Percentiles rank a stretch among this genome's conserved stretches.
phyloP scores from a whole-genome alignment of 306 rosid genomes.

The Rosa rugosa region DNA sequence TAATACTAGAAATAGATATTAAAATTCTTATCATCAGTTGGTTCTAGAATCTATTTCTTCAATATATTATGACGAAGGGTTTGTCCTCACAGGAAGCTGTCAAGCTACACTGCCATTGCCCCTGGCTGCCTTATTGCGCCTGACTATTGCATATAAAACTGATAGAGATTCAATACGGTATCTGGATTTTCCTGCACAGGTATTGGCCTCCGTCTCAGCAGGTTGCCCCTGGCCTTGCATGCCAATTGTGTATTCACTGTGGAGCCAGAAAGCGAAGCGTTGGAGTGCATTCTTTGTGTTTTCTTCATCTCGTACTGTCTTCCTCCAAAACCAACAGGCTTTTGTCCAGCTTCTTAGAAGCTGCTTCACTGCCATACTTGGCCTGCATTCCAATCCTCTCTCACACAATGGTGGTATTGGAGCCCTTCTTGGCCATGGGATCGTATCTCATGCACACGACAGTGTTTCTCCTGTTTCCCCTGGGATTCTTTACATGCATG shows the following conservation, averaged over 20 bases:
- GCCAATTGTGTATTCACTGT: conserved; percentile 95
- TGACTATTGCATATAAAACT: conserved; percentile 86
- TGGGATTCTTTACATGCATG: conserved; percentile 79
- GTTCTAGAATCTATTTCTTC: too few species aligned
- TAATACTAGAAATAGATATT: not conserved
- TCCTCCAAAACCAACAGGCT: conserved; percentile 76
- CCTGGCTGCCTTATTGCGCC: conserved; percentile 90
- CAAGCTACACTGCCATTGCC: conserved; percentile 93
- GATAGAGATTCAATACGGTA: conserved; percentile 71
- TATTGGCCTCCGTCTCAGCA: conserved; percentile 81
- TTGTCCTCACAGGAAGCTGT: conserved; percentile 53
- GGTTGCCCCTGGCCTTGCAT: conserved; percentile 98
- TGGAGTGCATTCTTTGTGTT: conserved; percentile 85
- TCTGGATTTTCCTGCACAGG: conserved; percentile 76
- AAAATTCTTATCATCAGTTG: not conserved
- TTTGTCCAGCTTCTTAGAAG: conserved; percentile 79
- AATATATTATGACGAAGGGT: not conserved
- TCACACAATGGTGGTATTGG: conserved; percentile 78
- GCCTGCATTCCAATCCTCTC: conserved; percentile 54
- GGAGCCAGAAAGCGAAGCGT: conserved; percentile 95
- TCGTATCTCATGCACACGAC: conserved; percentile 58
- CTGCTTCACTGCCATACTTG: conserved; percentile 89
- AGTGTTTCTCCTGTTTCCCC: conserved; percentile 87
- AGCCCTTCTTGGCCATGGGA: conserved; percentile 90
- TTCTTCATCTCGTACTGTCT: conserved; percentile 83